Percentiles rank a stretch among this genome's conserved stretches.
Evolutionary conservation across 1,284 basidiomycete species (phyloP).

Genomic region (Omphalotus olearius): DNA sequence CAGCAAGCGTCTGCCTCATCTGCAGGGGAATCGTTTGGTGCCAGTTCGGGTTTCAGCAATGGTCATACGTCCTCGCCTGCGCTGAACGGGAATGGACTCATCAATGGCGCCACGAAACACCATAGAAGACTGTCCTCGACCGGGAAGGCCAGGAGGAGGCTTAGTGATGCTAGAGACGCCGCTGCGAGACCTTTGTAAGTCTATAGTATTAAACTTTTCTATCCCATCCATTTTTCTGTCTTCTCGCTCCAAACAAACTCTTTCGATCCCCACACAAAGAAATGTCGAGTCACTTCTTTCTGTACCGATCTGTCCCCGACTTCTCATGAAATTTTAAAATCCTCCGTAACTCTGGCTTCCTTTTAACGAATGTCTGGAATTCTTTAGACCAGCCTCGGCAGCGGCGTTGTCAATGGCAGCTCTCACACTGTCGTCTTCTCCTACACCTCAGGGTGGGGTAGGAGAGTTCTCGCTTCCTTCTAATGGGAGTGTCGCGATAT

Average conservation of each 20-base stretch:
- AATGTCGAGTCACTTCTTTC: conserved; percentile 10
- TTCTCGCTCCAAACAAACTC: not conserved
- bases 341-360: not conserved
- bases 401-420: conserved; percentile 44
- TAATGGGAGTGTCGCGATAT: conserved; percentile 6
- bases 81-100: conserved; percentile 17
- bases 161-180: conserved; percentile 75
- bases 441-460: too few relatives aligned
- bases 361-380: not conserved
- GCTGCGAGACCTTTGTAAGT: conserved; percentile 68
- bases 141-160: conserved; percentile 59
- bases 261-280: conserved; percentile 8
- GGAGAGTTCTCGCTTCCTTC: too few relatives aligned
- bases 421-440: conserved; percentile 54
- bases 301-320: conserved; percentile 8
- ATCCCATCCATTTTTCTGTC: conserved; percentile 1
- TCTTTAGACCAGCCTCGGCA: conserved; percentile 38
- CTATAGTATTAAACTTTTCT: not conserved
- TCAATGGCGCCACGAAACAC: conserved; percentile 40
- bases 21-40: conserved; percentile 5
- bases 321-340: not conserved
- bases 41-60: conserved; percentile 17
- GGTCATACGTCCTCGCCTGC: conserved; percentile 11
- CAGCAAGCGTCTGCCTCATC: not conserved
- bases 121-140: conserved; percentile 67